phyloP scores from a whole-genome alignment of 164 flowering plant species.

The Sextonia rubra region DNA sequence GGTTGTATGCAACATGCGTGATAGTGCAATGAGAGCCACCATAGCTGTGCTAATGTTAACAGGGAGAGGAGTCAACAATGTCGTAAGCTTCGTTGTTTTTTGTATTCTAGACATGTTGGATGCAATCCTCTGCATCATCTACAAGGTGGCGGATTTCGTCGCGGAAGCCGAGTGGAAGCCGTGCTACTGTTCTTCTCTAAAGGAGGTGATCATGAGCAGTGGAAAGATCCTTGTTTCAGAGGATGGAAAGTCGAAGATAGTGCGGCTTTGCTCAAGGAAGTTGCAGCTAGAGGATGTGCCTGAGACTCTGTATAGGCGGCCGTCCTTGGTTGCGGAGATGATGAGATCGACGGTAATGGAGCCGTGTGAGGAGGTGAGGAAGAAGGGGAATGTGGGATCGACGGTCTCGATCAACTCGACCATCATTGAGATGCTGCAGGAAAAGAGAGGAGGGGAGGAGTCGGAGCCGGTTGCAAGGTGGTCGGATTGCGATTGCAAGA shows the following conservation, averaged over 20 bases:
- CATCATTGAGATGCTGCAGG: conserved; percentile 78
- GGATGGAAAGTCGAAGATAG: conserved; percentile 64
- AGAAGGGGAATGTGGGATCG: conserved; percentile 28
- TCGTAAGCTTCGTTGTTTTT: conserved; percentile 71
- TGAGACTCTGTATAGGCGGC: conserved; percentile 77
- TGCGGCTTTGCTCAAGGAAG: conserved; percentile 49
- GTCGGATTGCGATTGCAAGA: conserved; percentile 84
- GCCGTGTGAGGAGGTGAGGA: conserved; percentile 26
- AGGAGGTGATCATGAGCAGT: conserved; percentile 55
- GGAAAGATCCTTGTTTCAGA: conserved; percentile 79
- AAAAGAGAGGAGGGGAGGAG: conserved; percentile 48
- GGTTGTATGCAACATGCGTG: neutral
- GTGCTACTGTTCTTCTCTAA: conserved; percentile 75
- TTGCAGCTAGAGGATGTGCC: conserved; percentile 81
- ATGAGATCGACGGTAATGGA: conserved; percentile 43
- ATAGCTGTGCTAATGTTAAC: conserved; percentile 25
- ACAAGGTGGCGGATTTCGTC: conserved; percentile 58
- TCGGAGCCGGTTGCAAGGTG: conserved; percentile 60
- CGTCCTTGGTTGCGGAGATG: conserved; percentile 62
- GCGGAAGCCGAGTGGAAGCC: conserved; percentile 84
- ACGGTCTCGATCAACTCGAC: conserved; percentile 62
- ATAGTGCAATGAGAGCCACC: conserved; percentile 29
- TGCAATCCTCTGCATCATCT: conserved; percentile 53
- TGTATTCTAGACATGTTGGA: conserved; percentile 68
- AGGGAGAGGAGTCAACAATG: conserved; percentile 46